A percentile compares a stretch with the other conserved stretches of the same genome.
These are phyloP conservation scores for Pythium scleroteichum DNA, from an alignment of 352 stramenopile genomes.

Conservation along the genomic window DNA sequence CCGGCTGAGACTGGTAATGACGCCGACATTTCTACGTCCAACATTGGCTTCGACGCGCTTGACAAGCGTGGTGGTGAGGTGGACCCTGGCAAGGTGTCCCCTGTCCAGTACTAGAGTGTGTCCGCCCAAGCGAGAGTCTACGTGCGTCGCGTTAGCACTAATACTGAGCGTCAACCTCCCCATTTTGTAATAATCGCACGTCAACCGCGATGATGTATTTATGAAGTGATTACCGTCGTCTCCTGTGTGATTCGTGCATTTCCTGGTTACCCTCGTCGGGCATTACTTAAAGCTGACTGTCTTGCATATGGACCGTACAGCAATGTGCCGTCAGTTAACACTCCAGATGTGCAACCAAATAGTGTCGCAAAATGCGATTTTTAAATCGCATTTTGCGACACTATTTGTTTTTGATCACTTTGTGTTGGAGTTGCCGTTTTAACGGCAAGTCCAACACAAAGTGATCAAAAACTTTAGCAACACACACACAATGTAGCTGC, in stretches of 20 bases:
- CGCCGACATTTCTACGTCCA: slow-evolving; percentile 29
- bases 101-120: slow-evolving; percentile 13
- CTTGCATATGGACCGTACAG: background rate
- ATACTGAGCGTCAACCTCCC: background rate
- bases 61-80: slow-evolving; percentile 16
- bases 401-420: too few species aligned
- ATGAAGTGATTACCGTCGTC: background rate
- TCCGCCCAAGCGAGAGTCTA: background rate
- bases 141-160: slow-evolving; percentile 4
- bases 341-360: background rate
- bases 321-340: background rate
- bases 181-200: background rate
- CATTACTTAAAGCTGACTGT: too few species aligned
- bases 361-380: too few species aligned
- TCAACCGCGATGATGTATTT: slow-evolving; percentile 2
- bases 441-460: too few species aligned
- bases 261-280: too few species aligned
- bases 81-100: slow-evolving; percentile 16
- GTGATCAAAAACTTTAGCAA: too few species aligned
- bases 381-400: too few species aligned
- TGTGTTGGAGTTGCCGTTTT: too few species aligned
- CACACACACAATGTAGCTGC: too few species aligned
- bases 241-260: background rate
- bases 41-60: slow-evolving; percentile 37
- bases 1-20: slow-evolving; percentile 25